phyloP scores from a whole-genome alignment of 2,329 filamentous ascomycete species.

The Exophiala mesophila region DNA sequence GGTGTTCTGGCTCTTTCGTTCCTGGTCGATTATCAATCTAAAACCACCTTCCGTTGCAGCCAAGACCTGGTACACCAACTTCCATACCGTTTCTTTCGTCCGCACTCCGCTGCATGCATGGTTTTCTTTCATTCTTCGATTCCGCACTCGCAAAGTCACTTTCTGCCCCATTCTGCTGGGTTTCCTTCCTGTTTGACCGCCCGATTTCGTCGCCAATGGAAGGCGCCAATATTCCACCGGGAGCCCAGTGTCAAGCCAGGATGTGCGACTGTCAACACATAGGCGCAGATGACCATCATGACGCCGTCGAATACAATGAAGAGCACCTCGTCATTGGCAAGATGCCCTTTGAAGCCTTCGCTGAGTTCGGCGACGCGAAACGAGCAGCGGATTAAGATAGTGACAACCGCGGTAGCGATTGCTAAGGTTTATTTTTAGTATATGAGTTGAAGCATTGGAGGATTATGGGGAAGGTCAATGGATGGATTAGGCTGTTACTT shows the following conservation, averaged over 20 bases:
- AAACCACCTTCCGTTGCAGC: too few species aligned
- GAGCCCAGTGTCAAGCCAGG: slow-evolving; percentile 7
- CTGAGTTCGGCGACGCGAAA: slow-evolving; percentile 47
- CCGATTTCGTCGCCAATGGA: too few species aligned
- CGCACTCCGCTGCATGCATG: too few species aligned
- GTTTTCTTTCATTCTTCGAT: too few species aligned
- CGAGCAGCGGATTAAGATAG: slow-evolving; percentile 42
- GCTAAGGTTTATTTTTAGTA: slow-evolving; percentile 1
- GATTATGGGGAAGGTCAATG: neutral
- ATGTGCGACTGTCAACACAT: slow-evolving; percentile 7
- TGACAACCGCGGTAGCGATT: slow-evolving; percentile 31
- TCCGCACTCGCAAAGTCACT: too few species aligned
- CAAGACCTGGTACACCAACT: too few species aligned
- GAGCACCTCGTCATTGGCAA: slow-evolving; percentile 44
- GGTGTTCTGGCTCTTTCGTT: too few species aligned
- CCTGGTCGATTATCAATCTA: too few species aligned
- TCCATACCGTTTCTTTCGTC: too few species aligned
- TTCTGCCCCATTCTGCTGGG: too few species aligned
- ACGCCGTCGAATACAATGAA: slow-evolving; percentile 49
- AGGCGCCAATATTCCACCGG: slow-evolving; percentile 5
- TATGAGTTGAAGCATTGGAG: neutral
- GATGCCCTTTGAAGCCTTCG: slow-evolving; percentile 39
- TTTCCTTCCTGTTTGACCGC: too few species aligned
- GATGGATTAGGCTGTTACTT: neutral
- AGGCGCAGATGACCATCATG: slow-evolving; percentile 38